These are phyloP conservation scores for Asparagopsis taxiformis DNA, from an alignment of 31 red algal species.

Conservation along the genomic window DNA sequence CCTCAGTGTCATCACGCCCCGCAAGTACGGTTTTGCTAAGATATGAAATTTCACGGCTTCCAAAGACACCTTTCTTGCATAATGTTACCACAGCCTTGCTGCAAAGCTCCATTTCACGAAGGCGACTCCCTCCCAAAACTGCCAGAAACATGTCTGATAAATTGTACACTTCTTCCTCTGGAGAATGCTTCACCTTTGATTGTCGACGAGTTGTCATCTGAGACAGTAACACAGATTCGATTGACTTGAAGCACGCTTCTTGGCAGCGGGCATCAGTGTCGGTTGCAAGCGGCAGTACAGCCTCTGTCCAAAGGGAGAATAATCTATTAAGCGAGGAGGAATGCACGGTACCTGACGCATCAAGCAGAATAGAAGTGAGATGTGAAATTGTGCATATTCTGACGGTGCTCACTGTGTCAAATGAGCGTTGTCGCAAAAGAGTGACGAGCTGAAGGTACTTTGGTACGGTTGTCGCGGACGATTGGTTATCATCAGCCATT, in stretches of 20 bases:
- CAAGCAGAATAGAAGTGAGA: too few species aligned
- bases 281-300: slow-evolving; percentile 21
- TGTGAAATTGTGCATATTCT: too few species aligned
- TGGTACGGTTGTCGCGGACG: too few species aligned
- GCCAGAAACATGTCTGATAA: slow-evolving; percentile 4
- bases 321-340: too few species aligned
- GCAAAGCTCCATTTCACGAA: not conserved
- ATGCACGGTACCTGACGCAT: too few species aligned
- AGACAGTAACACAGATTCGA: slow-evolving; percentile 4
- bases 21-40: not conserved
- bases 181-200: not conserved
- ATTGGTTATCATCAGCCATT: too few species aligned
- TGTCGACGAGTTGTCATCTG: not conserved
- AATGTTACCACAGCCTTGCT: not conserved
- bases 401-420: too few species aligned
- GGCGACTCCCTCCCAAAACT: slow-evolving; percentile 1
- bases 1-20: not conserved
- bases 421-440: too few species aligned
- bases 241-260: slow-evolving; percentile 6
- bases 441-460: too few species aligned
- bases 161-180: not conserved
- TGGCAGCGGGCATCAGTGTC: slow-evolving; percentile 33
- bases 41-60: too few species aligned
- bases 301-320: slow-evolving; percentile 17
- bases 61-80: slow-evolving; percentile 4